Evolutionary conservation across 108 stramenopile genomes (phyloP), one percentile per base, ranked within the genome.

Genomic region (Phaeodactylum tricornutum): DNA sequence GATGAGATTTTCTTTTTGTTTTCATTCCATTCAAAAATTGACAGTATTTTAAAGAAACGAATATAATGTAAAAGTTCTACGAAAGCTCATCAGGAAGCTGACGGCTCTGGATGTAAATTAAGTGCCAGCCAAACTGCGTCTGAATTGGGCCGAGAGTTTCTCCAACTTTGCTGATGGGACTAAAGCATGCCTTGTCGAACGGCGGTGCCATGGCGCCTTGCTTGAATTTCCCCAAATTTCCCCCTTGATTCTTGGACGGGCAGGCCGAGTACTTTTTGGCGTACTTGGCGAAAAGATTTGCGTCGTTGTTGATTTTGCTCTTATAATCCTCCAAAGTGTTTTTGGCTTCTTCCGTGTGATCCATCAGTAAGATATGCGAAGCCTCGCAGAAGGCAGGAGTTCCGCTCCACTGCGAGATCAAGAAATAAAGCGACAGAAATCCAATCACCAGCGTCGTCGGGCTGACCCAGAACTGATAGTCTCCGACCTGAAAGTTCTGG

Each of bases 201-300:
- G 75, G 72, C 37, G 68, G 72, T 24, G 81, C 79, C 87, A 88
- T 88, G 0, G 61, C 56, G 11, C 81, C 81, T 8, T 77, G 79
- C 11, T 62, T 55, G 62, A 87, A 87, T 37, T 50, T 59, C 4
- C 87, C 87, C 21, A 88, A 53, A 50, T 59, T 71, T 2, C 87
- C 87, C 22, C 82, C 82, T 2, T 34, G 31, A 2, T 64, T 43
- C 29, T 45, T 59, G 2, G 77, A 79, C 20, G 82, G 77, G 37
- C 87, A 88, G 31, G 67, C 71, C 3, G 71, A 74, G 38, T 71
- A 77, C 35, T 74, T 33, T 9, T 49, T 44, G 1, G 87, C 87
- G 0, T 66, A 43, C 8, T 71, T 51, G 22, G 71, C 77, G 64
- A 83, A 88, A 41, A 48, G 47, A 16, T 43, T 40, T 2, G 66